A percentile compares a stretch with the other conserved stretches of the same genome.
These are phyloP conservation scores for Xerocomellus intermedius DNA, from an alignment of 768 basidiomycete genomes.

Conservation along the genomic window DNA sequence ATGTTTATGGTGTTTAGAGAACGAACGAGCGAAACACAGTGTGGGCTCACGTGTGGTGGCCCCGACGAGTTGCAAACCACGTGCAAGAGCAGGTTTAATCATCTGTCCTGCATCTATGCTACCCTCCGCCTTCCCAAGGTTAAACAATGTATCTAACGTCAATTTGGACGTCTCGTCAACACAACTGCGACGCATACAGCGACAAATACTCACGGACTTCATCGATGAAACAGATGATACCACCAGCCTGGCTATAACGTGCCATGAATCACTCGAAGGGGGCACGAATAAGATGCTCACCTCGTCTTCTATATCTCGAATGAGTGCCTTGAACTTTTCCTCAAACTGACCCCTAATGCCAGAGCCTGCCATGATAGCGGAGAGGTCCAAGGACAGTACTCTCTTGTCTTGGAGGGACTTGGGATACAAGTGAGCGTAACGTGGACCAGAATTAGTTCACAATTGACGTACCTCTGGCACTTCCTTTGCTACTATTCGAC, in stretches of 20 bases:
- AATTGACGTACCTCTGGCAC: conserved; percentile 72
- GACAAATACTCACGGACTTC: conserved; percentile 75
- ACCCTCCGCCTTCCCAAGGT: conserved; percentile 88
- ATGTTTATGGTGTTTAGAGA: neutral
- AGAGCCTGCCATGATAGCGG: conserved; percentile 83
- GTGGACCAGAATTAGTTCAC: neutral
- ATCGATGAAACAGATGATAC: conserved; percentile 91
- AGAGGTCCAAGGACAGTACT: conserved; percentile 83
- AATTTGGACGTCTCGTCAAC: neutral
- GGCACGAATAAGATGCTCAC: conserved; percentile 36
- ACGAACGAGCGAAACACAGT: neutral
- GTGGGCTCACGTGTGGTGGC: conserved; percentile 76
- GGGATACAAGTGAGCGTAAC: neutral
- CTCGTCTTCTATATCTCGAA: conserved; percentile 90
- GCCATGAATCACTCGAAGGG: conserved; percentile 17
- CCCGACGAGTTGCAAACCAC: conserved; percentile 85
- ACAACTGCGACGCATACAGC: neutral
- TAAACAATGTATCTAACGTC: conserved; percentile 67
- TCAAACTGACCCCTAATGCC: conserved; percentile 93
- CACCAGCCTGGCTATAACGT: conserved; percentile 49
- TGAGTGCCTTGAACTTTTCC: conserved; percentile 86
- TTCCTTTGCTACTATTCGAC: conserved; percentile 81
- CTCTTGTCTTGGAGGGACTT: conserved; percentile 84
- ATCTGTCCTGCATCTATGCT: conserved; percentile 91
- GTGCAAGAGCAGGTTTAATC: conserved; percentile 89